Conservation (phyloP, 768 basidiomycete genomes). For the Coprinopsis cinerea region DNA sequence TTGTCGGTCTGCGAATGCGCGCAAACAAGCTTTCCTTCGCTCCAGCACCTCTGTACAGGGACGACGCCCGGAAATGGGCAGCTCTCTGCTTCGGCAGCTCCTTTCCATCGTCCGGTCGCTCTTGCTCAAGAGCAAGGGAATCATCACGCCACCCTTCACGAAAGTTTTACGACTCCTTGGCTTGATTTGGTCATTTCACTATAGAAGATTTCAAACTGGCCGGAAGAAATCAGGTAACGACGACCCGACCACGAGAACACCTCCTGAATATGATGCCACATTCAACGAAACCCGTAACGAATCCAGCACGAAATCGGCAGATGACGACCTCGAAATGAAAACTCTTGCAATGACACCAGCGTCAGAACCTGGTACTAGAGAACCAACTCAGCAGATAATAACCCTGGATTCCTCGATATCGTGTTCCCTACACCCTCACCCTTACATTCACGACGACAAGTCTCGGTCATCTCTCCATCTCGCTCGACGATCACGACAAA, state of each 20-base stretch:
- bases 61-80: not conserved
- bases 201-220: not conserved
- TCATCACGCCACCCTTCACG: not conserved
- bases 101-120: not conserved
- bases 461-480: constrained; percentile 1
- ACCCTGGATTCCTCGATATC: constrained; percentile 11
- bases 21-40: not conserved
- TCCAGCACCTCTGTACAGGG: not conserved
- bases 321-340: too few relatives aligned
- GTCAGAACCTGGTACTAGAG: not conserved
- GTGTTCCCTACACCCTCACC: constrained; percentile 12
- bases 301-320: too few relatives aligned
- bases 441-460: not conserved
- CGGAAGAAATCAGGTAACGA: not conserved
- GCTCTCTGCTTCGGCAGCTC: not conserved
- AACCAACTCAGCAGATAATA: not conserved
- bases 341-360: not conserved
- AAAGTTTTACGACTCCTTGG: not conserved
- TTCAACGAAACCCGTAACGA: not conserved
- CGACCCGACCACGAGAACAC: not conserved
- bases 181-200: not conserved
- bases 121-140: not conserved
- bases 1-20: not conserved
- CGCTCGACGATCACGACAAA: not conserved
- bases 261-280: not conserved